Base-by-base conservation (phyloP, 2,329 filamentous ascomycete species). In the Monosporascus sp. region DNA sequence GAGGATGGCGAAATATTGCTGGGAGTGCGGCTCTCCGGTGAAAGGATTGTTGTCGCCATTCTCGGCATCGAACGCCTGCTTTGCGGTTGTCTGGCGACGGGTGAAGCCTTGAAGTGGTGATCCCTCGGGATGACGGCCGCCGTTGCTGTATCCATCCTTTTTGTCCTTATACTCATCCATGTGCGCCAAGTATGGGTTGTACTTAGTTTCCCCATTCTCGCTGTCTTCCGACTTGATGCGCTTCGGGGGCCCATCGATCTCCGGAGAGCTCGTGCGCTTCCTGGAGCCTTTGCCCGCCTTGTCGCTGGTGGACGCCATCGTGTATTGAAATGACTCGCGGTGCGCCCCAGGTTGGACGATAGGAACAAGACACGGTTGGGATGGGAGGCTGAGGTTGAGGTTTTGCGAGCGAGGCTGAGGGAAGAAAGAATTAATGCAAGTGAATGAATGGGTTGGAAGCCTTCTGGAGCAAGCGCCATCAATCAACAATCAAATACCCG, bases 131-230 rank as follows among this genome's bases (percentile, higher is more conserved):
- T 62, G 54, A 54, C 62, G 31, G 9, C 31, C 5, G 31, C 11
- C 58, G 37, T 67, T 63, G 53, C 65, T 60, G 50, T 73, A 65
- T 49, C 66, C 73, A 55, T 70, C 67, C 41, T 60, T 66, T 52
- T 67, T 68, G 45, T 72, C 66, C 36, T 65, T 64, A 56, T 80
- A 74, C 57, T 86, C 79, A 72, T 93, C 85, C 83, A 88, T 88
- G 72, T 99, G 94, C 52, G 91, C 89, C 57, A 99, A 84, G 75
- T 99, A 97, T 1, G 89, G 90, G 69, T 97, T 97, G 68, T 81
- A 68, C 57, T 70, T 71, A 18, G 65, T 61, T 51, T 64, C 67
- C 31, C 59, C 57, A 38, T 66, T 65, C 36, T 66, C 65, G 25
- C 50, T 49, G 9, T 55, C 57, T 45, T 62, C 57, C 15, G 53